A percentile compares a stretch with the other conserved stretches of the same genome.
Conservation (phyloP, 192 early-diverging fungal species). For the Physocladia obscura region DNA sequence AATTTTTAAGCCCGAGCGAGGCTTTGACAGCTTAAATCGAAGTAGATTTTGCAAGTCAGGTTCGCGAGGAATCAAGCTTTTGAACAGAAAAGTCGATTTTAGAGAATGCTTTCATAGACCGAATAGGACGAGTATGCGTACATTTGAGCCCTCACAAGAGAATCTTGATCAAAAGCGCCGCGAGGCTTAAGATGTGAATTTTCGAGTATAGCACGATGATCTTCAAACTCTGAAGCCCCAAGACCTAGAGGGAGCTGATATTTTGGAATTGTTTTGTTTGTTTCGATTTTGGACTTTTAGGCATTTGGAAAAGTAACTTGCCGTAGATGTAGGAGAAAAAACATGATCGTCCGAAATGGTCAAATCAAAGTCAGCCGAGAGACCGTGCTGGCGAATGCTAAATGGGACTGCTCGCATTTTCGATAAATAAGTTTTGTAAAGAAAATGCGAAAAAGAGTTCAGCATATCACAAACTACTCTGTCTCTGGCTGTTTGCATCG, state of each 20-base stretch:
- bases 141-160: conserved; percentile 34
- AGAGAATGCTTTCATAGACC: no score
- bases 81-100: not conserved
- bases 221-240: conserved; percentile 25
- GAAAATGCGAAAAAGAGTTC: no score
- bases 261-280: not conserved
- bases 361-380: no score
- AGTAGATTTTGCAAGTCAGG: conserved; percentile 44
- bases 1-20: conserved; percentile 50
- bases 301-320: no score
- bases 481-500: no score
- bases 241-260: conserved; percentile 34
- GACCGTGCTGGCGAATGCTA: no score
- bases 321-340: no score
- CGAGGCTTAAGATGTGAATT: conserved; percentile 27
- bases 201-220: conserved; percentile 25
- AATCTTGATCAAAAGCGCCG: not conserved
- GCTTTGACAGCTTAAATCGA: conserved; percentile 44
- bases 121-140: not conserved
- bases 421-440: no score
- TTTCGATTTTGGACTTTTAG: not conserved
- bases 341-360: no score
- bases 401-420: no score
- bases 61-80: conserved; percentile 33
- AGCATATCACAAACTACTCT: no score